Evolutionary conservation across 192 early-diverging fungal genomes (phyloP), one percentile per base, ranked within the genome.

Genomic region (Rhizophlyctis rosea): DNA sequence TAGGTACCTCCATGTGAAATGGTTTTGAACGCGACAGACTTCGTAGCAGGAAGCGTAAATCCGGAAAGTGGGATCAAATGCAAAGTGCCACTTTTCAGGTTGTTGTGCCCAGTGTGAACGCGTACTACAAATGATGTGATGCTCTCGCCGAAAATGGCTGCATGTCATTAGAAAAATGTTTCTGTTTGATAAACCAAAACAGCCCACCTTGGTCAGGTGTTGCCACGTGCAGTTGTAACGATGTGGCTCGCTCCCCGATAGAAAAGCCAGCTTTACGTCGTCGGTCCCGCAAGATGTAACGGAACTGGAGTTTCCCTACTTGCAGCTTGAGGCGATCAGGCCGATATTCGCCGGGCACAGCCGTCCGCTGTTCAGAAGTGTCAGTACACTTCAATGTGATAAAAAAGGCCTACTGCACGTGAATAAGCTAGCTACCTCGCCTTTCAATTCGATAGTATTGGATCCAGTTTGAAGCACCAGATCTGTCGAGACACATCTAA

Each of bases 261-360:
- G 0, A 60, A 34, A 68, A 82, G 59, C 35, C 36, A 68, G 68
- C 48, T 84, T 62, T 83, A 81, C 57, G 65, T 77, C 39, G 50
- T 75, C 33, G 75, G 67, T 36, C 78, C 61, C 56, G 77, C 57
- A 51, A 27, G 33, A 31, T 48, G 36, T 69, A 58, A 5, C 32
- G 25, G n/a, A 73, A 53, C 29, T 50, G 16, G 29, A 88, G 50
- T 58, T 86, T 86, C 24, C 87, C 87, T 28, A 82, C 74, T 24
- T 63, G 65, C 62, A 88, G 47, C 31, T 71, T 69, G 47, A 80
- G 75, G 5, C 67, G 74, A 32, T 82, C 83, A 16, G 81, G 68
- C 1, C 74, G 69, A 69, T 88, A 90, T 30, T 76, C 79, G 32
- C 88, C 88, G 29, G 79, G 79, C 2, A 81, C 74, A 11, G 83